Percentiles rank a stretch among this genome's conserved stretches.
These are phyloP conservation scores for Iris macrosiphon DNA, from an alignment of 106 monocot species.

Conservation along the genomic window DNA sequence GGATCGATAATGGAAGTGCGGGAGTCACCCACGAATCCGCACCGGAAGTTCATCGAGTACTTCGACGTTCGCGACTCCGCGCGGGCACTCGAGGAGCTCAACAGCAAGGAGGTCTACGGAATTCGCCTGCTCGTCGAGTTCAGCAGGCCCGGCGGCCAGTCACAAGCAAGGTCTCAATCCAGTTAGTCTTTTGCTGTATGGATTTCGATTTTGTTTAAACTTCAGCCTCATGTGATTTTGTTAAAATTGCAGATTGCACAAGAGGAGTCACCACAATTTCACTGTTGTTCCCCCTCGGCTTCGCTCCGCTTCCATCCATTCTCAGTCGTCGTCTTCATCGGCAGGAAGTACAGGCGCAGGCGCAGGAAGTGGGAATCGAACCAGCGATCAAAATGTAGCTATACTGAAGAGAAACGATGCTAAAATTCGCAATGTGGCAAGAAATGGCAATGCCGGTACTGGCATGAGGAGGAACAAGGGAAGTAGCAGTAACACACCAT, in stretches of 20 bases:
- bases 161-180: too few relatives aligned
- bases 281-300: too few relatives aligned
- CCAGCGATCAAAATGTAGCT: not conserved
- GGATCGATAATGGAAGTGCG: constrained; percentile 82
- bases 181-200: too few relatives aligned
- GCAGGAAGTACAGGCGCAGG: too few relatives aligned
- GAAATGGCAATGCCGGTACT: constrained; percentile 4
- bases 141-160: constrained; percentile 19
- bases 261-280: too few relatives aligned
- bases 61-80: constrained; percentile 85
- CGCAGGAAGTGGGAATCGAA: too few relatives aligned
- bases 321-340: too few relatives aligned
- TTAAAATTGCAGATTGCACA: too few relatives aligned
- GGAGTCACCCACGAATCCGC: constrained; percentile 42
- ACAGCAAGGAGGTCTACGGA: constrained; percentile 55
- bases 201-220: too few relatives aligned
- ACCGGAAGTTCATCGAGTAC: constrained; percentile 71
- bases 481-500: not conserved
- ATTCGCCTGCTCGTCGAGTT: constrained; percentile 46
- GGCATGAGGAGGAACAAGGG: not conserved
- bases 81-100: constrained; percentile 50
- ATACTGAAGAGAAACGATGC: constrained; percentile 3
- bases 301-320: too few relatives aligned
- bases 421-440: constrained; percentile 5
- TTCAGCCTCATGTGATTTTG: too few relatives aligned